A percentile compares a stretch with the other conserved stretches of the same genome.
Evolutionary conservation across 129 eudicot genomes (phyloP).

Genomic region (Dittrichia graveolens): DNA sequence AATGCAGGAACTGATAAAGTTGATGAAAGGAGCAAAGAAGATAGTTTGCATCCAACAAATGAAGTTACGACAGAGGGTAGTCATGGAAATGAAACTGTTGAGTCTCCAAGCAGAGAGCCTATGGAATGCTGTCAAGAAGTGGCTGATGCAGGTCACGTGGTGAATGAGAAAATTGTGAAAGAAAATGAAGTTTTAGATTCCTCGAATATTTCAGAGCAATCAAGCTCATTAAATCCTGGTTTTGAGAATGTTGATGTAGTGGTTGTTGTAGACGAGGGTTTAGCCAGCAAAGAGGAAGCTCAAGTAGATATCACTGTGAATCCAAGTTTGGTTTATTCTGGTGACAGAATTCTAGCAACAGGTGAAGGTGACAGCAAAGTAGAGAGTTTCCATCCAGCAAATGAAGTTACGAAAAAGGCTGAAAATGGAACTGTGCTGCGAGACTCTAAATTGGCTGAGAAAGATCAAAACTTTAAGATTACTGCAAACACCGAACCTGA

Average conservation of each 20-base stretch:
- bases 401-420: constrained; percentile 22
- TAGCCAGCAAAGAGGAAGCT: constrained; percentile 30
- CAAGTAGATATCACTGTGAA: constrained; percentile 16
- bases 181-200: constrained; percentile 30
- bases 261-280: constrained; percentile 29
- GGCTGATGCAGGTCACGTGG: constrained; percentile 13
- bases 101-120: too few relatives aligned
- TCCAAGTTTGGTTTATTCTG: constrained; percentile 23
- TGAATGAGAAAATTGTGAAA: constrained; percentile 23
- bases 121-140: constrained; percentile 32
- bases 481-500: constrained; percentile 5
- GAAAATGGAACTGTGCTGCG: too few relatives aligned
- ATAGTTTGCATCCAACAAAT: background rate
- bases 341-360: constrained; percentile 25
- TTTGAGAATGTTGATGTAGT: constrained; percentile 25
- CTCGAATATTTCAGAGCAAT: constrained; percentile 17
- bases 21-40: constrained; percentile 1
- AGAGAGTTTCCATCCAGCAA: constrained; percentile 17
- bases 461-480: constrained; percentile 12
- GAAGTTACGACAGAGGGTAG: background rate
- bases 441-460: too few relatives aligned
- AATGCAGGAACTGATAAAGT: constrained; percentile 3
- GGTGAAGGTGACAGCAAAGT: constrained; percentile 19
- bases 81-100: too few relatives aligned
- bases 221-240: constrained; percentile 8